Percentiles rank a stretch among this genome's conserved stretches.
Evolutionary conservation across 495 filamentous ascomycete species (phyloP).

Genomic region (Aspergillus carlsbadensis): DNA sequence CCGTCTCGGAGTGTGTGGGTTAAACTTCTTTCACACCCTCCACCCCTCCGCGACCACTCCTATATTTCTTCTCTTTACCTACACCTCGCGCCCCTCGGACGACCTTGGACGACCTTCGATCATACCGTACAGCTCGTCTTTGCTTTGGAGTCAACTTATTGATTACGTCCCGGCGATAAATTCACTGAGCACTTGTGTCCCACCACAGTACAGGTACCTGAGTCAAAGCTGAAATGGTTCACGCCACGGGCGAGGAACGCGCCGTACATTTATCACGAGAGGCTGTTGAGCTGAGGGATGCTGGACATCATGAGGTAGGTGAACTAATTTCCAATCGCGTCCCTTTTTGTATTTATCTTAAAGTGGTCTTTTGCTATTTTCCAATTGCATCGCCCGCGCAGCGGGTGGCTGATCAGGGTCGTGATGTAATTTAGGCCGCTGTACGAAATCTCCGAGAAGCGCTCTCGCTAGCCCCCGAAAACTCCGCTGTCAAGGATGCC

Average conservation of each 20-base stretch:
- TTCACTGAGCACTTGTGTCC: not conserved
- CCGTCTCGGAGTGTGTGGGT: conserved; percentile 20
- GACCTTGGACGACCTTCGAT: not conserved
- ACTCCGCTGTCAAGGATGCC: conserved; percentile 51
- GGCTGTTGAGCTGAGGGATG: conserved; percentile 50
- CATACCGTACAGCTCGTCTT: not conserved
- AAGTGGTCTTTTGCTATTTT: not conserved
- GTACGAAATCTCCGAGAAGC: conserved; percentile 62
- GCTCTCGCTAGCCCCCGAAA: conserved; percentile 57
- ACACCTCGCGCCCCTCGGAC: not conserved
- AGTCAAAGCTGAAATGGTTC: conserved; percentile 47
- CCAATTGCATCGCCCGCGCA: not conserved
- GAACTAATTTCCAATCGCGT: not conserved
- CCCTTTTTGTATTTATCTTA: not conserved
- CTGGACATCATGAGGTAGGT: conserved; percentile 49
- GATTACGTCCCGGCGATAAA: not conserved
- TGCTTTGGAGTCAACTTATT: not conserved
- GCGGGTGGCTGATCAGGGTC: conserved; percentile 4
- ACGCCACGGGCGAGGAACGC: conserved; percentile 47
- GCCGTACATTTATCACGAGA: conserved; percentile 48
- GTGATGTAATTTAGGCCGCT: conserved; percentile 46
- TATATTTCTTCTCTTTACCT: not conserved
- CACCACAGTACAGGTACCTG: conserved; percentile 11
- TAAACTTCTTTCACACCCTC: conserved; percentile 5
- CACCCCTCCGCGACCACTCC: conserved; percentile 3